Base-by-base conservation (phyloP, 352 stramenopile species). In the Globisporangium camurandrum region DNA sequence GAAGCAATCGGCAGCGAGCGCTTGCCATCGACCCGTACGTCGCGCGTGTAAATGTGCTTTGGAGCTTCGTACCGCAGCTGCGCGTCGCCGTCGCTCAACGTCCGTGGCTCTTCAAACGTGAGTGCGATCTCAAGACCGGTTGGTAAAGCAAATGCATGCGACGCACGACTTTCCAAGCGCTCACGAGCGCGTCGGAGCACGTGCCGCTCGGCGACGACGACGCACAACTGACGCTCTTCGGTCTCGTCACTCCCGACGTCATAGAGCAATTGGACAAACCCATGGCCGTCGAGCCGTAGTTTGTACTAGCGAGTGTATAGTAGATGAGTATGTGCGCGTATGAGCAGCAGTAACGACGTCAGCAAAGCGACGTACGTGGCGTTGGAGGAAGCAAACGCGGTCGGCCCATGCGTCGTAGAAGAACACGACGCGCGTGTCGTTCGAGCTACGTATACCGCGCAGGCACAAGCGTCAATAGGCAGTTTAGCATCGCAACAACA, bases 361-460 rank as follows among this genome's bases (percentile, higher is more conserved):
- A 27, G 20, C 12, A 30, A 30, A 16, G n/a, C n/a, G 10, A 71
- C 72, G 59, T 69, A 72, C 79, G 55, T 82, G 64, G 28, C 72
- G 71, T 53, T 85, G 66, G 27, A 91, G 60, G 39, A 79, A 75
- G 40, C 67, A 48, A 58, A 88, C 70, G 19, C 67, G 72, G 19
- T 62, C 53, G 20, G 76, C 77, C 80, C 80, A 91, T 27, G 71
- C 66, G 49, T 91, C 72, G 56, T 91, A 91, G 30, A 88, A 68
- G 52, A 78, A 91, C 46, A 91, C 72, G 20, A 75, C 51, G 43
- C 57, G 75, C 46, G 64, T 69, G 49, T 79, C 53, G 44, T 67
- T 83, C 19, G 64, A 75, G 57, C 56, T 67, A 45, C 12, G 8
- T 5, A 7, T 31, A 11, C 12, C 23, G 17, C 49, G 36, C 14